Percentiles rank a stretch among this genome's conserved stretches.
phyloP scores from a whole-genome alignment of 2,329 filamentous ascomycete genomes.

The Stemphylium lycopersici region DNA sequence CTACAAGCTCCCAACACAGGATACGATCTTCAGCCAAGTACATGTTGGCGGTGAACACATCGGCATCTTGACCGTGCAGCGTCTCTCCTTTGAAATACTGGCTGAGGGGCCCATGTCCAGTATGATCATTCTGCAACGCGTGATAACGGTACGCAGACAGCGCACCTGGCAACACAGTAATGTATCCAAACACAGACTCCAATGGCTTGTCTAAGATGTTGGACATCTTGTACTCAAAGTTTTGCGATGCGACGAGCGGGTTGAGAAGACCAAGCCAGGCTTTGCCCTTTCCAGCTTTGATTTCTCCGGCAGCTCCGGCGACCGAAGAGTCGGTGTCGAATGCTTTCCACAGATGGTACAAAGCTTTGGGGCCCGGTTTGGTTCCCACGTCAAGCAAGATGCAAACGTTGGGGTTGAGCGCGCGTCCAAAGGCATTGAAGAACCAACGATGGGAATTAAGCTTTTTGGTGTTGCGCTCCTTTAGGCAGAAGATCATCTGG shows the following conservation, averaged over 20 bases:
- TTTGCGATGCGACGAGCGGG: slow-evolving; percentile 93
- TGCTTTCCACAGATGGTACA: slow-evolving; percentile 99
- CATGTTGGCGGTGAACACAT: slow-evolving; percentile 98
- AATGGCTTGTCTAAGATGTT: slow-evolving; percentile 98
- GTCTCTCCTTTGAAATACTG: slow-evolving; percentile 99
- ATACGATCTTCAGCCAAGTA: slow-evolving; percentile 90
- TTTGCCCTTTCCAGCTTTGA: slow-evolving; percentile 94
- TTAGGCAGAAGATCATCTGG: slow-evolving; percentile 97
- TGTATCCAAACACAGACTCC: slow-evolving; percentile 97
- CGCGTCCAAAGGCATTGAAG: slow-evolving; percentile 95
- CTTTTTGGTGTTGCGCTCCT: slow-evolving; percentile 97
- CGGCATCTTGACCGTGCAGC: slow-evolving; percentile 91
- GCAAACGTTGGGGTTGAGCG: slow-evolving; percentile 93
- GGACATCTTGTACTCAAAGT: slow-evolving; percentile 99
- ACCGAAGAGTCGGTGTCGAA: slow-evolving; percentile 98
- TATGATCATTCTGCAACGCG: slow-evolving; percentile 94
- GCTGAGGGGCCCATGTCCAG: slow-evolving; percentile 90
- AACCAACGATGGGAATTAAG: slow-evolving; percentile 99
- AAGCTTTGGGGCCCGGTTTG: slow-evolving; percentile 81
- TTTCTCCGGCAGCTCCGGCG: slow-evolving; percentile 94
- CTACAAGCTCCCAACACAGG: slow-evolving; percentile 92
- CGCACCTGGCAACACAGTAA: slow-evolving; percentile 93
- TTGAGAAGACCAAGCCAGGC: slow-evolving; percentile 84
- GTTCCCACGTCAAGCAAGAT: slow-evolving; percentile 97
- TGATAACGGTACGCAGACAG: slow-evolving; percentile 95